Evolutionary conservation across 306 rosid genomes (phyloP).

Genomic region (Gastrolobium bilobum): DNA sequence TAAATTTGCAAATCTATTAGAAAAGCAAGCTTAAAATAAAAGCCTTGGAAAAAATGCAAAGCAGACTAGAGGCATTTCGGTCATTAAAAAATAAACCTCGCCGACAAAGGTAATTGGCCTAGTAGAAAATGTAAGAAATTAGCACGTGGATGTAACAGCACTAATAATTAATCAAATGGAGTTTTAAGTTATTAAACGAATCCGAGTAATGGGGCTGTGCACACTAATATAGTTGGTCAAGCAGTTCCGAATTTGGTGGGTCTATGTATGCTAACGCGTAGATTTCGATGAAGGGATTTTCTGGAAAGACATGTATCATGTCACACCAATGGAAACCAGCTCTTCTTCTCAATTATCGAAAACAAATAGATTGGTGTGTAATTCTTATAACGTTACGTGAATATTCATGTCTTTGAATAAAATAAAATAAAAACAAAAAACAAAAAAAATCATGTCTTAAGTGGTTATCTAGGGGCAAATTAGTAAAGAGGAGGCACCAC

Average conservation of each 20-base stretch:
- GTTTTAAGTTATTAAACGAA: not conserved
- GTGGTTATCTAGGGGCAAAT: not conserved
- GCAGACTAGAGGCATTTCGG: conserved; percentile 43
- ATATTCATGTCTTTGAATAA: not conserved
- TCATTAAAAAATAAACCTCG: conserved; percentile 35
- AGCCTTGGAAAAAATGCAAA: not conserved
- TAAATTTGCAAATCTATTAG: too few species aligned
- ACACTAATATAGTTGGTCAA: conserved; percentile 37
- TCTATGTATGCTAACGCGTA: conserved; percentile 24
- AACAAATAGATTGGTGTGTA: conserved; percentile 34
- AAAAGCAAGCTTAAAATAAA: too few species aligned
- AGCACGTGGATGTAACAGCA: conserved; percentile 16
- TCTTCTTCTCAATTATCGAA: not conserved
- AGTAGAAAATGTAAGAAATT: not conserved
- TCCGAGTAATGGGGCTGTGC: not conserved
- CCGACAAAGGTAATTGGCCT: conserved; percentile 47
- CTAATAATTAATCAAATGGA: not conserved
- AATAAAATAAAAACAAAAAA: too few species aligned
- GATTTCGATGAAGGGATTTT: not conserved
- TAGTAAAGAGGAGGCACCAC: not conserved
- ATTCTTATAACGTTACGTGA: not conserved
- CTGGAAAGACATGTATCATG: not conserved
- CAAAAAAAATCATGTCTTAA: too few species aligned
- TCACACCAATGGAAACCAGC: conserved; percentile 28
- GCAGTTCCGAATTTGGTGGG: conserved; percentile 23